phyloP scores from a whole-genome alignment of 2,329 filamentous ascomycete genomes.

The Paraconiothyrium brasiliense region DNA sequence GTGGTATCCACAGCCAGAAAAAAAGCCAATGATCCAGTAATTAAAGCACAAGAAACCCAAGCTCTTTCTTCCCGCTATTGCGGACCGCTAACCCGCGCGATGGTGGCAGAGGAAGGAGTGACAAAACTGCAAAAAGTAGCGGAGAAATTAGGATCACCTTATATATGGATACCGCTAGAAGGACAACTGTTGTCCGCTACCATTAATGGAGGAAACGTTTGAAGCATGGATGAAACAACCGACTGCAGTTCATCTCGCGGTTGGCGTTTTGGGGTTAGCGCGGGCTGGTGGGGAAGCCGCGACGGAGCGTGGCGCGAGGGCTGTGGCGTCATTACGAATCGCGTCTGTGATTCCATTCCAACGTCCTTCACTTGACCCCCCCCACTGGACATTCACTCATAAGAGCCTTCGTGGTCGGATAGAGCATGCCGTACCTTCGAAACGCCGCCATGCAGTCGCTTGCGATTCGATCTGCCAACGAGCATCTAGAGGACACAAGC shows the following conservation, averaged over 20 bases:
- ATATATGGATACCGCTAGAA: slow-evolving; percentile 29
- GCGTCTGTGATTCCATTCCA: not conserved
- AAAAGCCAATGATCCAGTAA: slow-evolving; percentile 1
- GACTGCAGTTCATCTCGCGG: slow-evolving; percentile 35
- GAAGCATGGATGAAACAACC: slow-evolving; percentile 48
- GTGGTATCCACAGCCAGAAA: not conserved
- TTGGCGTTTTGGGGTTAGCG: slow-evolving; percentile 33
- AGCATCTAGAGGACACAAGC: slow-evolving; percentile 14
- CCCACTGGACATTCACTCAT: not conserved
- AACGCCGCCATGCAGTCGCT: slow-evolving; percentile 36
- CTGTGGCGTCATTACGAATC: slow-evolving; percentile 40
- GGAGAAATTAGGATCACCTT: slow-evolving; percentile 15
- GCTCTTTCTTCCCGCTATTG: slow-evolving; percentile 16
- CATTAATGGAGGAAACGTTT: slow-evolving; percentile 30
- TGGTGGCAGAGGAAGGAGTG: not conserved
- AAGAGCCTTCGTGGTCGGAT: not conserved
- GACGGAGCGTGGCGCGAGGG: slow-evolving; percentile 22
- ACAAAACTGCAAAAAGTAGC: slow-evolving; percentile 9
- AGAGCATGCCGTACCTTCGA: slow-evolving; percentile 40
- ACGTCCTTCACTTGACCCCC: not conserved
- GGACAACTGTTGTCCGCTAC: slow-evolving; percentile 41
- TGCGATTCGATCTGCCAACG: slow-evolving; percentile 31
- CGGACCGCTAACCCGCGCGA: slow-evolving; percentile 24
- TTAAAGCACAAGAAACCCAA: slow-evolving; percentile 1
- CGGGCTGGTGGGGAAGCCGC: slow-evolving; percentile 8